Base-by-base conservation (phyloP, 2,329 filamentous ascomycete genomes). In the Fusarium sp. region DNA sequence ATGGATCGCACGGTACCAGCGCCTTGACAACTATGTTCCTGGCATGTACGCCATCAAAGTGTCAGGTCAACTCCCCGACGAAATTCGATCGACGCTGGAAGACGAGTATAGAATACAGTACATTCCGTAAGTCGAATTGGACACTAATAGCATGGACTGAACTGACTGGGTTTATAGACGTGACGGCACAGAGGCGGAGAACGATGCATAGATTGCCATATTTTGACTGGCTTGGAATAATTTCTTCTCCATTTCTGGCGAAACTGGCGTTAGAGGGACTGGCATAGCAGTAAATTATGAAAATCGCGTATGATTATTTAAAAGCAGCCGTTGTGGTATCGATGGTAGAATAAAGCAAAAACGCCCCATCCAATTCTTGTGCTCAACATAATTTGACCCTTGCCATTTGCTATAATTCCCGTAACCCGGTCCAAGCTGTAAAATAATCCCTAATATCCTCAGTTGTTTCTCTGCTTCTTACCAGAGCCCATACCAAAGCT, bases 1-100 rank as follows among this genome's bases (percentile, higher is more conserved):
- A 79, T 99, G 96, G 96, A 94, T 98, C 55, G 95, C 96, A n/a
- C 94, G 94, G 81, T 98, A 95, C 93, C 95, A 98, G 87, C 90
- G 96, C 14, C 85, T 99, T 68, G 94, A 98, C 81, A 90, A 90
- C 63, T 98, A 97, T 82, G 92, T 96, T 59, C 90, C 91, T 22
- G 96, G 96, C 61, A 91, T 97, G 66, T 99, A 99, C 84, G 96
- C 96, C 24, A 93, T 95, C 63, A 98, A 98, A 85, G 96, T 99
- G 31, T 94, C 93, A 38, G 96, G 96, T 24, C 90, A 94, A 80
- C 83, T 93, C 67, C 90, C 91, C 10, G 90, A 92, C 74, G 91
- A 93, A 70, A 86, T 93, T 45, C 84, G 89, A 51, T 84, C 86
- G 28, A 84, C 86, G 49, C 84, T 93, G 65, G 89, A 91, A 79